Evolutionary conservation across 2,329 filamentous ascomycete genomes (phyloP), one percentile per base, ranked within the genome.

Genomic region (Microcera coccophila): DNA sequence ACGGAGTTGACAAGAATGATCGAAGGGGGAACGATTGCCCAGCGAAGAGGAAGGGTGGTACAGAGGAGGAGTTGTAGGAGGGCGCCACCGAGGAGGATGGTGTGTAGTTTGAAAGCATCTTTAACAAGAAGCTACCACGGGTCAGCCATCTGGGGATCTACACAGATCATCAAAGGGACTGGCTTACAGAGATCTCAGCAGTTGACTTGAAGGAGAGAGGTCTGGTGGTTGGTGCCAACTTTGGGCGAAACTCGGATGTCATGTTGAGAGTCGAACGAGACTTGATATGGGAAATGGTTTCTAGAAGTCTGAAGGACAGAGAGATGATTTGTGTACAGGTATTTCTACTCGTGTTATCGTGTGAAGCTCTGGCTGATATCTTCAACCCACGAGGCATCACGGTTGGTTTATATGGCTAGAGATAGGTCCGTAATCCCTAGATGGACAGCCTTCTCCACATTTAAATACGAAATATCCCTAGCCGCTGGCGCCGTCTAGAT

Each of bases 11-110:
- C 53, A 8, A 64, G 39, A 18, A 70, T 21, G 10, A 49, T 38
- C 15, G 49, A 39, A 4, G 60, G 41, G 5, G 67, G 69, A 1
- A 71, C 48, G 4, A 65, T 37, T 38, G 63, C 63, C 54, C 60
- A 69, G 26, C 59, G 60, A 3, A 50, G 14, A 3, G 67, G 67
- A 2, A 73, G 53, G 11, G 60, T 5, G 15, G 58, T 43, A 15
- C 59, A 63, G 20, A 72, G 42, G 34, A 50, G 14, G 16, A 61
- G 50, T 45, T 73, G 70, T 4, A 57, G 15, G 5, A 64, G 17
- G 14, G 66, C 68, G 10, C 66, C 67, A 14, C 64, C 36, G 14
- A 63, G 44, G 10, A 68, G 33, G 7, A 63, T 53, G 3, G 61
- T 63, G 7, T 57, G 59, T 10, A 65, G 51, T 3, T 57, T 61